Conservation (phyloP, 2,329 filamentous ascomycete genomes). For the Aspergillus fijiensis region DNA sequence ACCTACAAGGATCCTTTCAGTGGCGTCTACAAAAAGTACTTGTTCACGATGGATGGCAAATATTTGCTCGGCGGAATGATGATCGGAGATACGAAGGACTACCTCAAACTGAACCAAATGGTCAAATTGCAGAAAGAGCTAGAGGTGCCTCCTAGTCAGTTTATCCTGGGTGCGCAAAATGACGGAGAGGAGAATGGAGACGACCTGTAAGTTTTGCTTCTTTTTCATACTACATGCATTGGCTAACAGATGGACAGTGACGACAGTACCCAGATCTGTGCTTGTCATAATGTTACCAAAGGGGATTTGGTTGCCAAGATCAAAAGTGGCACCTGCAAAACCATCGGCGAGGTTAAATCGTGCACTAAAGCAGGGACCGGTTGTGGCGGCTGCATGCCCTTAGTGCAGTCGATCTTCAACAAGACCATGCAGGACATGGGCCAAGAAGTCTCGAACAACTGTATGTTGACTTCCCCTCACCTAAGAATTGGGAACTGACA, state of each 20-base stretch:
- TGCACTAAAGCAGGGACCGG: slow-evolving; percentile 91
- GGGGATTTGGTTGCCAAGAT: slow-evolving; percentile 71
- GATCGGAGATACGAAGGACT: slow-evolving; percentile 90
- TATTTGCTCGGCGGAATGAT: slow-evolving; percentile 95
- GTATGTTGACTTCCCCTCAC: slow-evolving; percentile 21
- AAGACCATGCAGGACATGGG: slow-evolving; percentile 82
- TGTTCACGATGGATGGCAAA: slow-evolving; percentile 87
- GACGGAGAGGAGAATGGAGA: slow-evolving; percentile 71
- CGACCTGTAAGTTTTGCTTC: slow-evolving; percentile 57
- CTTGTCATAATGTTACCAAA: slow-evolving; percentile 89
- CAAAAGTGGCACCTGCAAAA: slow-evolving; percentile 77
- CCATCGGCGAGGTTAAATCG: slow-evolving; percentile 77
- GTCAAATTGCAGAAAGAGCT: slow-evolving; percentile 80
- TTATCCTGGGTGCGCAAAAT: slow-evolving; percentile 76
- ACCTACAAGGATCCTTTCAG: slow-evolving; percentile 88
- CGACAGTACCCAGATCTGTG: slow-evolving; percentile 86
- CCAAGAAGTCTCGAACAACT: slow-evolving; percentile 79
- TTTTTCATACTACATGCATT: not conserved
- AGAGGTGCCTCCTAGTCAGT: slow-evolving; percentile 74
- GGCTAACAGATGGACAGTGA: slow-evolving; percentile 41
- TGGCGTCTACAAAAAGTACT: slow-evolving; percentile 88
- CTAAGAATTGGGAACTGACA: slow-evolving; percentile 9
- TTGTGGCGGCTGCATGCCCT: slow-evolving; percentile 85
- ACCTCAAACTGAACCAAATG: slow-evolving; percentile 83
- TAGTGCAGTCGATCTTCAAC: slow-evolving; percentile 88